phyloP scores from a whole-genome alignment of 345 rosid genomes.

The Camelina neglecta region DNA sequence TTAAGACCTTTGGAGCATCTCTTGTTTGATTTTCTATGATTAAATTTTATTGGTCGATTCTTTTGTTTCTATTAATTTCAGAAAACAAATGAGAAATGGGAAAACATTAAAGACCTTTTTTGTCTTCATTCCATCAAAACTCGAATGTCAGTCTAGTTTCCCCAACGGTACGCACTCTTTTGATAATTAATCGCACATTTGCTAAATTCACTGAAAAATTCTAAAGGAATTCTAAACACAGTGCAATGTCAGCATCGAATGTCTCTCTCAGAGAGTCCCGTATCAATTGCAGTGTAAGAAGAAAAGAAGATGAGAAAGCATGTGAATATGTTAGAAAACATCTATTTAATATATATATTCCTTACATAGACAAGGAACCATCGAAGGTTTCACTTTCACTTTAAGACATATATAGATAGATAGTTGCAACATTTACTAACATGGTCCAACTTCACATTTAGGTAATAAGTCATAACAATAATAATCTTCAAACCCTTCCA shows the following conservation, averaged over 20 bases:
- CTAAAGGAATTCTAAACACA: conserved; percentile 20
- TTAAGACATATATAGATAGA: conserved; percentile 14
- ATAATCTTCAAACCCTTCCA: neutral
- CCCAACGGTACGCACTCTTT: conserved; percentile 17
- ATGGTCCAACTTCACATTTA: conserved; percentile 44
- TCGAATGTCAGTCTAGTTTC: conserved; percentile 4
- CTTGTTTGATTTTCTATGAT: neutral
- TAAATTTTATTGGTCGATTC: neutral
- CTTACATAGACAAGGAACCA: conserved; percentile 32
- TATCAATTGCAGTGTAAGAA: conserved; percentile 10
- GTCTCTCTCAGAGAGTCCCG: conserved; percentile 17
- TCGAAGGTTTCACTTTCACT: conserved; percentile 35
- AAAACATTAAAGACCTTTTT: conserved; percentile 17
- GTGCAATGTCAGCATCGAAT: conserved; percentile 35
- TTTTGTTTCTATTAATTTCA: conserved; percentile 10
- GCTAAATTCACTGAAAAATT: conserved; percentile 23
- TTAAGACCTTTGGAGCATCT: neutral
- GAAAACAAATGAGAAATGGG: neutral
- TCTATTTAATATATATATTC: conserved; percentile 12
- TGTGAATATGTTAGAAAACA: conserved; percentile 22
- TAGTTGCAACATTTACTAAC: conserved; percentile 7
- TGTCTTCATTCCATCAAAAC: conserved; percentile 25
- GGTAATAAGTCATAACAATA: conserved; percentile 17
- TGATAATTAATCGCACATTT: conserved; percentile 36
- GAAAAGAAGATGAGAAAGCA: conserved; percentile 18